Evolutionary conservation across 2,329 filamentous ascomycete species (phyloP), one percentile per base, ranked within the genome.

Genomic region (Aspergillus piperis): DNA sequence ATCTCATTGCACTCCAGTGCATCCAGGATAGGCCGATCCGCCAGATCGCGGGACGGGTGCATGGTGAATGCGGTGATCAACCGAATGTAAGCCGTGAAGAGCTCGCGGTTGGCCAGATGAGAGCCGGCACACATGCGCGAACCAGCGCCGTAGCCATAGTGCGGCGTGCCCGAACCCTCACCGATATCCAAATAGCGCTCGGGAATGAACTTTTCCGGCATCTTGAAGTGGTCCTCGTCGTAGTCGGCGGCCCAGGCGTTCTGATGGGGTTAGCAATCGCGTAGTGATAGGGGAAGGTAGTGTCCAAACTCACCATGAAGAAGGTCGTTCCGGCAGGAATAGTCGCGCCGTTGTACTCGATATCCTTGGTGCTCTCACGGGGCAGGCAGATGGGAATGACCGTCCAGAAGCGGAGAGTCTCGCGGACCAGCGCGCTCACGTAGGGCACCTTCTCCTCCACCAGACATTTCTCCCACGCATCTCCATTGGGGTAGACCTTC

Each of bases 311-410:
- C 70, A 84, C 83, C 89, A 94, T 89, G 76, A 92, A 92, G 67
- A 94, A 92, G 1, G 88, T 91, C 0, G 89, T 92, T 1, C 89
- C 89, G 0, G 89, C 83, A 0, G 91, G 91, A 39, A 95, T 90
- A 1, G 82, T 77, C 0, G 86, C 80, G 15, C 85, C 85, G 23
- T 90, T 81, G 77, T 88, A 93, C 3, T 83, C 80, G 58, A 94
- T 90, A 62, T 90, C 87, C 66, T 88, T 90, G 71, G 90, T 89
- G 62, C 82, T 89, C 15, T 86, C 86, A 3, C 91, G 82, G 0
- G 91, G 91, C 0, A 95, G 81, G 67, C 87, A 91, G 67, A 95
- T 88, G 2, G 90, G 89, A 64, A 93, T 90, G 30, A 94, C 90
- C 2, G 87, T 89, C 84, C 88, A 94, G 80, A 86, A 94, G 25